These are phyloP conservation scores for Rhamnella rubrinervis DNA, from an alignment of 331 rosid species.

Conservation along the genomic window DNA sequence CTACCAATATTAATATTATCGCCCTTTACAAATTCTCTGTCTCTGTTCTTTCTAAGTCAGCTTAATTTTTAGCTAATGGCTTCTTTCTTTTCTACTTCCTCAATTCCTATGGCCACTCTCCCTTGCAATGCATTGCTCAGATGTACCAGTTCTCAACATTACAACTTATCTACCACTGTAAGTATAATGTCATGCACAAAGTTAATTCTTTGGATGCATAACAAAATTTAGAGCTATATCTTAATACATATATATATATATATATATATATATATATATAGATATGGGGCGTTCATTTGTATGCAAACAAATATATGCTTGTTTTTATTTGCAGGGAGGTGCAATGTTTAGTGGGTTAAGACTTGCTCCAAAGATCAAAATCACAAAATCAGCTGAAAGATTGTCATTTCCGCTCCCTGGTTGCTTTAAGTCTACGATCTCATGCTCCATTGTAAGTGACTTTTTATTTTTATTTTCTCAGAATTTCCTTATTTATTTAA, in stretches of 20 bases:
- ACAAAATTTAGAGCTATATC: neutral
- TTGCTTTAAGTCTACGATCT: slow-evolving; percentile 37
- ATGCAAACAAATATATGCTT: too few relatives aligned
- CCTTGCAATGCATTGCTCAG: slow-evolving; percentile 27
- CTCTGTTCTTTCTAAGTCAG: neutral
- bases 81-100: slow-evolving; percentile 38
- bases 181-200: neutral
- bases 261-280: neutral
- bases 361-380: slow-evolving; percentile 29
- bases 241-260: neutral
- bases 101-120: slow-evolving; percentile 25
- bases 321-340: slow-evolving; percentile 35
- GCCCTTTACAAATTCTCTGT: neutral
- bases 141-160: slow-evolving; percentile 28
- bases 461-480: neutral
- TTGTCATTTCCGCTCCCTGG: slow-evolving; percentile 22
- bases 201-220: too few relatives aligned
- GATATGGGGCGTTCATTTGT: too few relatives aligned
- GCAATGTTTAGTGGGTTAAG: slow-evolving; percentile 37
- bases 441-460: slow-evolving; percentile 42
- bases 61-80: slow-evolving; percentile 24
- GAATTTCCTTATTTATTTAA: neutral
- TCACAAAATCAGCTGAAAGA: slow-evolving; percentile 26
- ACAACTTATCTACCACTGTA: slow-evolving; percentile 24
- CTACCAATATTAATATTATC: too few relatives aligned